These are phyloP conservation scores for Aspergillus ruber DNA, from an alignment of 2,329 filamentous ascomycete species.

Conservation along the genomic window DNA sequence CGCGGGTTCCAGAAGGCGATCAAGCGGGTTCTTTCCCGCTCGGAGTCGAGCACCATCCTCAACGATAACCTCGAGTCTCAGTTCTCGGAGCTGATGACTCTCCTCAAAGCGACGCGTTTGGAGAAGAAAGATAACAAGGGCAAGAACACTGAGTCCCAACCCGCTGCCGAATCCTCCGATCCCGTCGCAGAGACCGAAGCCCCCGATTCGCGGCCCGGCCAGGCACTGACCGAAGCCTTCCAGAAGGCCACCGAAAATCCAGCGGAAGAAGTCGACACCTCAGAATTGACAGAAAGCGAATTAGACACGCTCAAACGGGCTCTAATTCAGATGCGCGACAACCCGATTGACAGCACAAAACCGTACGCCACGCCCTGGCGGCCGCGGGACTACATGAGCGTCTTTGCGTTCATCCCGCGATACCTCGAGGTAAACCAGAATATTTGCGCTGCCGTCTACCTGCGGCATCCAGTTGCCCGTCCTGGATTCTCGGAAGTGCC, in stretches of 20 bases:
- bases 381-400: slow-evolving; percentile 77
- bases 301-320: slow-evolving; percentile 47
- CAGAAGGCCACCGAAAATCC: slow-evolving; percentile 24
- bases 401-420: slow-evolving; percentile 89
- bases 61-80: slow-evolving; percentile 49
- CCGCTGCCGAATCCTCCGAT: slow-evolving; percentile 5
- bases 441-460: slow-evolving; percentile 89
- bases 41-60: slow-evolving; percentile 39
- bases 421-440: slow-evolving; percentile 98
- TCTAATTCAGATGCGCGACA: slow-evolving; percentile 61
- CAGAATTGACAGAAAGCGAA: slow-evolving; percentile 44
- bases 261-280: slow-evolving; percentile 32
- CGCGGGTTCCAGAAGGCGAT: slow-evolving; percentile 64
- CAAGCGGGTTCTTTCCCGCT: slow-evolving; percentile 55
- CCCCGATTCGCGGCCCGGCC: slow-evolving; percentile 13
- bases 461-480: slow-evolving; percentile 86
- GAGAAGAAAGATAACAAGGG: slow-evolving; percentile 17
- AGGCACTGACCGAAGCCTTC: slow-evolving; percentile 29
- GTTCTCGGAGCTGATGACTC: slow-evolving; percentile 46
- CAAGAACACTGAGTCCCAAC: slow-evolving; percentile 6
- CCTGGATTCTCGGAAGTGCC: slow-evolving; percentile 76
- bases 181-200: slow-evolving; percentile 10
- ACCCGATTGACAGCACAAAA: slow-evolving; percentile 68
- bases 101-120: slow-evolving; percentile 38
- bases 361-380: slow-evolving; percentile 89